Base-by-base conservation (phyloP, 2,329 filamentous ascomycete species). In the Talaromyces sp. region DNA sequence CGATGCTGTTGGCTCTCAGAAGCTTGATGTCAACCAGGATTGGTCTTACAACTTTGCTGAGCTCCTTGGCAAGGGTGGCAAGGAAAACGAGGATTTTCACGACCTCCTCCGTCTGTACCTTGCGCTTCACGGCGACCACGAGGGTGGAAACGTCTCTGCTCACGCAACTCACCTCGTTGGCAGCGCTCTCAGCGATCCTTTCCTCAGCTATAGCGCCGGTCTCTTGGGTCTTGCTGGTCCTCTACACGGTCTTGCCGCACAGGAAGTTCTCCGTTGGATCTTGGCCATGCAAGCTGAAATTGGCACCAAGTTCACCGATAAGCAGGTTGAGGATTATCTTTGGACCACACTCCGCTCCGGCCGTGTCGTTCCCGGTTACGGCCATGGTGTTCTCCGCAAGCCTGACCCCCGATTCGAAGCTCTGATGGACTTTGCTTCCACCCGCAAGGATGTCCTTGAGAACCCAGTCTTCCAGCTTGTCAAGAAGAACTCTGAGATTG, bases 31-130 rank as follows among this genome's bases (percentile, higher is more conserved):
- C 61, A 83, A 89, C 67, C 91, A 97, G 79, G 94, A 99, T 78
- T 99, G 94, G 94, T 89, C 92, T 0, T 96, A 97, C 83, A 99
- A 99, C 83, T 99, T 97, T 71, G 94, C 94, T 52, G 90, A 92
- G 66, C 92, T 97, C 86, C 85, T 97, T 58, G 93, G 93, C 71
- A 96, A 95, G 80, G 85, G 88, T 56, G 91, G 92, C 66, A 86
- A 88, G 76, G 83, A 96, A 77, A 88, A 97, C 68, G 57, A 70
- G 61, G 68, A 77, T 63, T 73, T 99, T 84, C 93, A 97, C 74
- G 94, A 99, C 71, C 83, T 99, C 21, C 84, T 99, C 64, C 87
- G 94, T 68, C 81, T 99, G 32, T 99, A 99, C 78, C 87, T 99
- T 26, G 93, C 94, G 55, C 88, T 99, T 5, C 94, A 99, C 77